Conservation (phyloP, 2,329 filamentous ascomycete species). For the Coniochaeta sp. region DNA sequence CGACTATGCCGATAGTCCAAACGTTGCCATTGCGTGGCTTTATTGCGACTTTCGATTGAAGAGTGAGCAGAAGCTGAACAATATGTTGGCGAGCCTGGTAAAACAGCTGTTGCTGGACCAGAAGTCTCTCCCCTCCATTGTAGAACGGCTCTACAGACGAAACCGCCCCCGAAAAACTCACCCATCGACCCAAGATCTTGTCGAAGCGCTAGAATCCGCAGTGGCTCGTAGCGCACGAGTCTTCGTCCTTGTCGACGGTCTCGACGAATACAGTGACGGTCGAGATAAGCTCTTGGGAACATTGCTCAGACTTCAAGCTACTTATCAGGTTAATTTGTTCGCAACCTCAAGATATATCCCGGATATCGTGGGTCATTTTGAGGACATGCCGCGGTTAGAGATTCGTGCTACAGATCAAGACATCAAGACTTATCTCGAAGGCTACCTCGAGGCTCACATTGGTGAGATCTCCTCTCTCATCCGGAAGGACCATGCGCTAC, state of each 20-base stretch:
- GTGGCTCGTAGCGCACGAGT: neutral
- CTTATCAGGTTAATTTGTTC: slow-evolving; percentile 8
- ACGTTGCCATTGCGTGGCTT: neutral
- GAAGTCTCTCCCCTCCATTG: neutral
- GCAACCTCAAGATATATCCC: slow-evolving; percentile 15
- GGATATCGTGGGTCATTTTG: slow-evolving; percentile 19
- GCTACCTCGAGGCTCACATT: neutral
- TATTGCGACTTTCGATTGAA: neutral
- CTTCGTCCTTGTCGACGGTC: slow-evolving; percentile 17
- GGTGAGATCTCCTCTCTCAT: neutral
- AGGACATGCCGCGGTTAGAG: slow-evolving; percentile 1
- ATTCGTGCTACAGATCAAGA: slow-evolving; percentile 7
- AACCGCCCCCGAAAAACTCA: neutral
- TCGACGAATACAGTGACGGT: slow-evolving; percentile 14
- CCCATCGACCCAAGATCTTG: neutral
- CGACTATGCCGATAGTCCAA: neutral
- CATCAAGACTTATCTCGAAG: slow-evolving; percentile 6
- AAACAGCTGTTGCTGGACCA: neutral
- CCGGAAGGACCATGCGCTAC: neutral
- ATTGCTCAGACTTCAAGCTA: slow-evolving; percentile 7
- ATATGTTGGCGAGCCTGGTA: neutral
- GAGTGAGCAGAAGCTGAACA: neutral
- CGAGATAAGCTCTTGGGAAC: slow-evolving; percentile 6
- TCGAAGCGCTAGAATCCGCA: neutral
- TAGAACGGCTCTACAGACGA: neutral